Base-by-base conservation (phyloP, 2,329 filamentous ascomycete species). In the Clarireedia hainanense region DNA sequence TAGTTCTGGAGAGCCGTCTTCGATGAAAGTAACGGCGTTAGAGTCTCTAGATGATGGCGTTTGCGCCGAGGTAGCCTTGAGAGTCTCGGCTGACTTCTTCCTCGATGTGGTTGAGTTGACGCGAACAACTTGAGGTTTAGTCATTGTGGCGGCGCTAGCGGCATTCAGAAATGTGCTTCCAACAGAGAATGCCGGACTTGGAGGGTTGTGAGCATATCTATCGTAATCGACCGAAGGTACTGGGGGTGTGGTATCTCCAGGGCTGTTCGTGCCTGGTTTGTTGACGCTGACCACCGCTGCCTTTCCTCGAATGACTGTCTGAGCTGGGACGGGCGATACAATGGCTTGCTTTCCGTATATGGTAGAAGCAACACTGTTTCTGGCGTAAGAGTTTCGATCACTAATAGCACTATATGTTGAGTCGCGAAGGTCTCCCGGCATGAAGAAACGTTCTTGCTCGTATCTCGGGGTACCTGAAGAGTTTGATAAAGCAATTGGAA, bases 291-390 rank as follows among this genome's bases (percentile, higher is more conserved):
- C 91, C 68, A 97, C 86, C 37, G 90, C 91, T 9, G 94, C 90
- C 72, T 94, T 95, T 61, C 88, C 88, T 58, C 91, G 84, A 68
- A 92, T 88, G 57, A 89, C 88, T 52, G 91, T 94, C 67, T 94
- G 90, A 0, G 91, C 90, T 0, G 91, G 86, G 55, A 86, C 74
- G 2, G 76, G 88, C 68, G 78, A 91, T 64, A 96, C 83, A 52
- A 95, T 84, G 15, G 89, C 91, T 66, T 95, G 90, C 74, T 91
- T 92, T 62, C 90, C 88, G 69, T 96, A 97, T 52, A 96, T 90
- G 20, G 92, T 96, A 1, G 91, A 96, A 3, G 91, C 91, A 61
- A 97, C 88, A 67, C 88, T 91, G 49, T 80, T 84, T 56, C 84
- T 79, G 39, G 81, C 82, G 58, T 78, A 82, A 0, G 83, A 86